Base-by-base conservation (phyloP, 1,284 basidiomycete species). In the Sporisorium sorghi region DNA sequence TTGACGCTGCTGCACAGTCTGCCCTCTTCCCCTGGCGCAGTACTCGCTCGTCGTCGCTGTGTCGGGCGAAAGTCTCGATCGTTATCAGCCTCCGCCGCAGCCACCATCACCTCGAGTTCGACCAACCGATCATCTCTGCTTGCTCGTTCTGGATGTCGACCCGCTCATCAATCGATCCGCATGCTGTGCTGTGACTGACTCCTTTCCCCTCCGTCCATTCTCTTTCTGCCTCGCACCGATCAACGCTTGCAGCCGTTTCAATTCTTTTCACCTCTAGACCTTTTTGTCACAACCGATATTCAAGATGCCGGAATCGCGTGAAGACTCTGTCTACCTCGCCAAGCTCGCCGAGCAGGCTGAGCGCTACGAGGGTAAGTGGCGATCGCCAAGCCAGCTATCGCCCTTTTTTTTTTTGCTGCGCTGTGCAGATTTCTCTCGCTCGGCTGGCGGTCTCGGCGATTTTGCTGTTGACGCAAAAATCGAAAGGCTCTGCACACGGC, bases 301-400 rank as follows among this genome's bases (percentile, higher is more conserved):
- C 63, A 82, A 55, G 54, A 84, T 84, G 82, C 69, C 81, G 57
- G 76, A 76, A 62, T 77, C 76, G 59, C 81, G 82, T 52, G 82
- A 84, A 72, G 82, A 84, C 77, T 82, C 80, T 63, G 82, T 84
- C 64, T 84, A 84, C 79, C 81, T 84, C 42, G 83, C 83, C 80
- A 84, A 84, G 82, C 81, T 84, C 73, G 83, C 83, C 59, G 83
- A 84, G 79, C 83, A 84, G 74, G 83, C 83, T 63, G 83, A 84
- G 79, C 83, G 83, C 51, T 84, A 84, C 74, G 83, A 84, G 77
- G 80, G 80, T 82, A 71, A 79, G 79, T 79, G 28, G 46, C 19
- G 19, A 11, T 17, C 14, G 11, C 23, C 23, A 37, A 15, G n/a
- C 10, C 11, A 30, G 26, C 26, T 0, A 8, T 19, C 24, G 43